Base-by-base conservation (phyloP, 108 stramenopile species). In the Schizochytrium sp. region DNA sequence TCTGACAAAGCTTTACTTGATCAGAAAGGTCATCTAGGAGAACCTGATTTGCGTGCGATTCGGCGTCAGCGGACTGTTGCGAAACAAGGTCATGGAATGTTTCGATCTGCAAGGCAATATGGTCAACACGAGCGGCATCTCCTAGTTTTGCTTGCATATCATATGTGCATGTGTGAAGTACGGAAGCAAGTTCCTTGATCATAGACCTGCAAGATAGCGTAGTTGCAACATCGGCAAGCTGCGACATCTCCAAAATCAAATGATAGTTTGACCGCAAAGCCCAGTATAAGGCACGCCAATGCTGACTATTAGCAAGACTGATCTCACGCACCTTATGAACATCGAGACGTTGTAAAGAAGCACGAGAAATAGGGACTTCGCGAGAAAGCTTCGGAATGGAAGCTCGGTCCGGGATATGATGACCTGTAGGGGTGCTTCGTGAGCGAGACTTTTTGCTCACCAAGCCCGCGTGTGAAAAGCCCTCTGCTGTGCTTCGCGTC, bases 271-370 rank as follows among this genome's bases (percentile, higher is more conserved):
- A 55, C 10, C 76, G 76, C 76, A 83, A 28, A 47, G 76, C 76
- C 76, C 76, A 83, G 28, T 83, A 83, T 40, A 55, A 83, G 10
- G 76, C 76, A 38, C 76, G 76, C 47, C 76, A 55, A n/a, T 83
- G 50, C 76, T 83, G 76, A 28, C 50, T 83, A n/a, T 49, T 55
- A 38, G 28, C 55, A 47, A 83, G 47, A 15, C 64, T 69, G 28
- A 69, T 69, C 64, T 69, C 64, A 44, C 64, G 64, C 28, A 69
- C 64, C 64, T 69, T 69, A 44, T 69, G 64, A 8, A 69, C 15
- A 15, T 15, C 64, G 42, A 69, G 3, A 44, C 44, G 64, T 15
- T 69, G 64, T 44, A 69, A 44, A 8, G 64, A 69, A 44, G 7
- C 5, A 38, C 40, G 42, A 38, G 64, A 28, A 7, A 69, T 44